Base-by-base conservation (phyloP, 768 basidiomycete species). In the Rubroboletus satanas region DNA sequence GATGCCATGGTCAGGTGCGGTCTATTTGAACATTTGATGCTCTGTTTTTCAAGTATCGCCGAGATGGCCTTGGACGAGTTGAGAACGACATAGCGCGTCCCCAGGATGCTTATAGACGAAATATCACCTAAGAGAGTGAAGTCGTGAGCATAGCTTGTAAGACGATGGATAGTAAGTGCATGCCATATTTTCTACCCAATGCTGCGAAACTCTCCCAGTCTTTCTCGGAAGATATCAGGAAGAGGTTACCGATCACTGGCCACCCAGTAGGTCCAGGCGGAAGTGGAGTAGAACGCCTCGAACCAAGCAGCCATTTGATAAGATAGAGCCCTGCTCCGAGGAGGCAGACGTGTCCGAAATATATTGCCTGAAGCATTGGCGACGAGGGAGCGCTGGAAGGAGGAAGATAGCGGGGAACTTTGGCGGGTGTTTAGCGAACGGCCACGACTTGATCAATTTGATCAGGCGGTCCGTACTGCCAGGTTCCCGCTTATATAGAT, bases 101-200 rank as follows among this genome's bases (percentile, higher is more conserved):
- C 74, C 26, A 83, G 65, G 26, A 81, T 54, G 37, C 11, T 64
- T 5, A 64, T 31, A 17, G 56, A 52, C 11, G 43, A 55, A 29
- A 68, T 52, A 11, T 52, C 59, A 8, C 66, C 66, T 69, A 21
- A 6, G 12, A 66, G 64, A 45, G 76, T 49, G 52, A 33, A 42
- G 11, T 33, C 1, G 7, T 51, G 17, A 52, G 15, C 4, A 35
- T 4, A 21, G 9, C 17, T 23, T 26, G n/a, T 26, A 14, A 35
- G 17, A 45, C 18, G 11, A 28, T n/a, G 17, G 2, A 4, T 37
- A 39, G 14, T 7, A 33, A 11, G 41, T 15, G 60, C 73, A 29
- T 57, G 76, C 83, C 83, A 58, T 77, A 85, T 65, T 68, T 69
- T 56, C 79, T 75, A 3, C 80, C 75, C 77, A 84, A 79, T 21